Evolutionary conservation across 768 basidiomycete genomes (phyloP).

Genomic region (Trametes punicea): DNA sequence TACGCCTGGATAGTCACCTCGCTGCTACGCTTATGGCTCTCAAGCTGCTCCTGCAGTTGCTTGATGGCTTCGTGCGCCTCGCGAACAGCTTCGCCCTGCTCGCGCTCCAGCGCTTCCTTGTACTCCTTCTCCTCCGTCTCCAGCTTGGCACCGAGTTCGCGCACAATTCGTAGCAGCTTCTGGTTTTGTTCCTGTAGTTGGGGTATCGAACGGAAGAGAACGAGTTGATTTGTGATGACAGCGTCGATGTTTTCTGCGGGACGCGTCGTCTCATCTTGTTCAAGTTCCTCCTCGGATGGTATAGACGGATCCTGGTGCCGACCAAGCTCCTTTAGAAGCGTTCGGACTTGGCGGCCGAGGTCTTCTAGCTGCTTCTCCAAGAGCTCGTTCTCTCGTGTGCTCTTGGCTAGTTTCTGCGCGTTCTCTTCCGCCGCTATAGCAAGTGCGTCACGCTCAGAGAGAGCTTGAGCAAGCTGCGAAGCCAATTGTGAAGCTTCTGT

Average conservation of each 20-base stretch:
- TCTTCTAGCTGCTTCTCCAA: conserved; percentile 77
- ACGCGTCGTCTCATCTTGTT: conserved; percentile 39
- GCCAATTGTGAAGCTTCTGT: conserved; percentile 79
- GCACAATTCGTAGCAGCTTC: conserved; percentile 76
- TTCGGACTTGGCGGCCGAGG: conserved; percentile 80
- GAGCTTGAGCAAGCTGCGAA: conserved; percentile 69
- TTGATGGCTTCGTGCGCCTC: conserved; percentile 89
- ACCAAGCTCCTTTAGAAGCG: conserved; percentile 72
- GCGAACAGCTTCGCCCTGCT: conserved; percentile 74
- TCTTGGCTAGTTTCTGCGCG: conserved; percentile 58
- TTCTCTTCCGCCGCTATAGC: conserved; percentile 52
- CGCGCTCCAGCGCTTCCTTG: conserved; percentile 62
- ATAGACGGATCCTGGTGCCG: conserved; percentile 83
- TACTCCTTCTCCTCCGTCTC: conserved; percentile 83
- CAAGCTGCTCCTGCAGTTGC: conserved; percentile 72
- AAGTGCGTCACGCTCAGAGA: conserved; percentile 72
- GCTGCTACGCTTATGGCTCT: conserved; percentile 68
- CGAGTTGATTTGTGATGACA: conserved; percentile 85
- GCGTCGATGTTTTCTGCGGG: conserved; percentile 61
- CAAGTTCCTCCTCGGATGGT: conserved; percentile 62
- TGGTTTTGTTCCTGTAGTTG: conserved; percentile 90
- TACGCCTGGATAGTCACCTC: conserved; percentile 75
- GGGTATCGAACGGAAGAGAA: conserved; percentile 78
- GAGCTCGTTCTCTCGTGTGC: conserved; percentile 59
- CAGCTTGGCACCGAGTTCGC: conserved; percentile 80